phyloP scores from a whole-genome alignment of 2,329 filamentous ascomycete species.

The Calycina marina region DNA sequence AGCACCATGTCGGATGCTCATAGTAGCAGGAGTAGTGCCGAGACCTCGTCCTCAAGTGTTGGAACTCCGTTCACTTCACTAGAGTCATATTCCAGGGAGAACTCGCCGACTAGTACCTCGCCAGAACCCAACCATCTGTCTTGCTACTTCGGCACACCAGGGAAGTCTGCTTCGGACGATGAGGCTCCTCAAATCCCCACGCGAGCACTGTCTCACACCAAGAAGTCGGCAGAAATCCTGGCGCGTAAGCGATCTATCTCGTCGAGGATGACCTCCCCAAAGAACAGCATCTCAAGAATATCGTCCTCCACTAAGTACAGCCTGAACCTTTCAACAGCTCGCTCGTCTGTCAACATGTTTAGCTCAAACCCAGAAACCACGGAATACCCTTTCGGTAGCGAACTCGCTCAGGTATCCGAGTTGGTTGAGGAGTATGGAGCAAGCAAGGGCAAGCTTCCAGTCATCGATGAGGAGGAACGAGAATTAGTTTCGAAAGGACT shows the following conservation, averaged over 20 bases:
- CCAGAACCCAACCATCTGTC: conserved; percentile 53
- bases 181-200: conserved; percentile 55
- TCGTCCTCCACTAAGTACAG: conserved; percentile 37
- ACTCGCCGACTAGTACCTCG: conserved; percentile 28
- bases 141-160: conserved; percentile 38
- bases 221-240: conserved; percentile 66
- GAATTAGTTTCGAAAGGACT: conserved; percentile 57
- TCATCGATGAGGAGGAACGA: conserved; percentile 59
- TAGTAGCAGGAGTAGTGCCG: conserved; percentile 55
- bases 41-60: conserved; percentile 36
- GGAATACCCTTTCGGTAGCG: conserved; percentile 69
- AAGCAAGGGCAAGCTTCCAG: conserved; percentile 30
- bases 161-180: conserved; percentile 21
- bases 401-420: conserved; percentile 85
- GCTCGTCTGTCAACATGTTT: conserved; percentile 31
- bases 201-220: conserved; percentile 76
- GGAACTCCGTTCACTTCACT: conserved; percentile 30
- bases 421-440: conserved; percentile 77
- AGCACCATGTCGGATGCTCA: conserved; percentile 26
- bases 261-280: conserved; percentile 41
- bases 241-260: conserved; percentile 51
- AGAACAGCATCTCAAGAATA: conserved; percentile 37
- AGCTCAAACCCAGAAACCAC: conserved; percentile 13
- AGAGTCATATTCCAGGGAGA: conserved; percentile 27
- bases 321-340: conserved; percentile 37